phyloP scores from a whole-genome alignment of 352 stramenopile genomes.

The Phytophthora pistaciae region DNA sequence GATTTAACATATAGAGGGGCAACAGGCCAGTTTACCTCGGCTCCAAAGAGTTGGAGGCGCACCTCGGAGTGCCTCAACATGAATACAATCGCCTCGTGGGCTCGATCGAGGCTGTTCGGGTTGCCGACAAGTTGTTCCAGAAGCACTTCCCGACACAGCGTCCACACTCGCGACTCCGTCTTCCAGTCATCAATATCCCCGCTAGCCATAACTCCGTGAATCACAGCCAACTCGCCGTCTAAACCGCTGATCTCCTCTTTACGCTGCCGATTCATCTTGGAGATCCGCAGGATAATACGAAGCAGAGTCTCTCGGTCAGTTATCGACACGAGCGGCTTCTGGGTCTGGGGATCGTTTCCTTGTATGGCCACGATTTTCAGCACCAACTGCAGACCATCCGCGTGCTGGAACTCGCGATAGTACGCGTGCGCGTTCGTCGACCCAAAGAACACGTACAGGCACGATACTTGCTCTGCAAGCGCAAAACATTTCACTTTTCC shows the following conservation, averaged over 20 bases:
- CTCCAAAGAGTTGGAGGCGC: conserved; percentile 57
- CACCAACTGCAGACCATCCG: conserved; percentile 57
- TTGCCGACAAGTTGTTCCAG: conserved; percentile 75
- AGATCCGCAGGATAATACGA: conserved; percentile 49
- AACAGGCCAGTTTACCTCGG: conserved; percentile 41
- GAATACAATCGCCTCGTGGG: conserved; percentile 44
- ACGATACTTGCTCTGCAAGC: conserved; percentile 59
- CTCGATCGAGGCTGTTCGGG: conserved; percentile 28
- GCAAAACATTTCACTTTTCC: conserved; percentile 30
- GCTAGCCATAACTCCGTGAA: conserved; percentile 44
- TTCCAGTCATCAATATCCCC: conserved; percentile 25
- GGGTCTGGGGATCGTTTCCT: conserved; percentile 1
- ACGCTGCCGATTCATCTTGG: conserved; percentile 45
- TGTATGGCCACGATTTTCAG: conserved; percentile 46
- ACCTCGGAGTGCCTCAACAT: conserved; percentile 49
- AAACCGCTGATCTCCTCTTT: conserved; percentile 62
- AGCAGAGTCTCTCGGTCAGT: conserved; percentile 45
- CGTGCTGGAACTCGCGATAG: conserved; percentile 63
- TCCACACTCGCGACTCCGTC: conserved; percentile 27
- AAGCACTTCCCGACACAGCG: conserved; percentile 51
- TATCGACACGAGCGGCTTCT: conserved; percentile 27
- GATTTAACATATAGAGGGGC: background rate
- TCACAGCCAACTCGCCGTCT: conserved; percentile 54
- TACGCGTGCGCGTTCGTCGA: conserved; percentile 47
- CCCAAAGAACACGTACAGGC: conserved; percentile 59